Base-by-base conservation (phyloP, 2,329 filamentous ascomycete species). In the Xylariomycetidae sp. region DNA sequence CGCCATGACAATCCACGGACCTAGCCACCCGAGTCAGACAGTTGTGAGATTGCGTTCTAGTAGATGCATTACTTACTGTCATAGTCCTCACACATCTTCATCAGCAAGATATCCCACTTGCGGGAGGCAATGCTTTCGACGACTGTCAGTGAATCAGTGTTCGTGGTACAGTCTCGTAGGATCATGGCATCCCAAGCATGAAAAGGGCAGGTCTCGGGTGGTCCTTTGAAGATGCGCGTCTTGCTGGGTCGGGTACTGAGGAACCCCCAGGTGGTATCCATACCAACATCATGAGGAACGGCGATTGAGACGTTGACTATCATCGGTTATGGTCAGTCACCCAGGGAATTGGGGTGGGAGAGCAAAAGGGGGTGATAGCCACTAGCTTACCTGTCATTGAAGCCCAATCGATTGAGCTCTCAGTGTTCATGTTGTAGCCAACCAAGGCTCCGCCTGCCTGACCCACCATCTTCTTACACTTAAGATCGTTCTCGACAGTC, bases 91-190 rank as follows among this genome's bases (percentile, higher is more conserved):
- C 30, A 37, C 17, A 38, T 33, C 34, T 37, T 41, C 30, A 46
- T 38, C 4, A 41, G 16, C 10, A 46, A 36, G 16, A 48, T 33
- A 13, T 46, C 45, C 43, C 44, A 48, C 17, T 33, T 42, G 9
- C 37, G 31, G 4, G 25, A 30, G 8, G n/a, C 20, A 17, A 42
- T 34, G 2, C 16, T 12, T 5, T 17, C 13, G 2, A 11, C 11
- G 6, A n/a, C 4, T 10, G 19, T 16, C n/a, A 35, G 20, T 10
- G 16, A 25, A 4, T 34, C 35, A 6, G 33, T n/a, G 25, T n/a
- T 35, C 10, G 32, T 18, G 1, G 15, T 30, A 30, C 41, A 46
- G 16, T 48, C 39, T 11, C 38, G 33, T 12, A 48, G 14, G 16
- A 46, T 40, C 36, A 48, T 46, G 22, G 36, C 37, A 31, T 48